phyloP scores from a whole-genome alignment of 805 yeast species.

The Candida adriatica region DNA sequence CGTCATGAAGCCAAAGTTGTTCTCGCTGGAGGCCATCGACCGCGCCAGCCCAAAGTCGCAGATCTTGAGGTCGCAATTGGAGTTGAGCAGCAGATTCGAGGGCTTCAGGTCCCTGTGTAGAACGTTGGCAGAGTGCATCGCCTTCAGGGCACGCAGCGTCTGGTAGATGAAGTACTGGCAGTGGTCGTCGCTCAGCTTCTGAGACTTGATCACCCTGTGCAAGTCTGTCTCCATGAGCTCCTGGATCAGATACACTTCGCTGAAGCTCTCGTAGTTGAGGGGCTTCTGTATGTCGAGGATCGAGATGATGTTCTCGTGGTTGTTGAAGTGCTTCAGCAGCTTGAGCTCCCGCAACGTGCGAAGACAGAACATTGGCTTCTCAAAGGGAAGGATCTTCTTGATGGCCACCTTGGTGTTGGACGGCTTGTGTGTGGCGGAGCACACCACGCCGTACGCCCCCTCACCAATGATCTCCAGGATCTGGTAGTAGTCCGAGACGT shows the following conservation, averaged over 20 bases:
- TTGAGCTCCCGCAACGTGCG: constrained; percentile 68
- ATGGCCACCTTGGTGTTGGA: constrained; percentile 64
- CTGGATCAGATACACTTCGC: constrained; percentile 69
- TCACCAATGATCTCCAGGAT: constrained; percentile 61
- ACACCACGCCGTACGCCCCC: constrained; percentile 80
- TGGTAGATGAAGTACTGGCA: constrained; percentile 67
- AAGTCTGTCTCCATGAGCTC: constrained; percentile 76
- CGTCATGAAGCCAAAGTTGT: constrained; percentile 51
- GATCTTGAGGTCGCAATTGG: constrained; percentile 67
- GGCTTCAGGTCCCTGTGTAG: constrained; percentile 77
- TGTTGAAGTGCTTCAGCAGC: constrained; percentile 52
- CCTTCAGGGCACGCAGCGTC: constrained; percentile 60
- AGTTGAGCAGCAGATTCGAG: constrained; percentile 57
- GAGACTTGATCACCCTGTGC: constrained; percentile 53
- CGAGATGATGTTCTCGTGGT: constrained; percentile 67
- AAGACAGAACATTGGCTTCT: constrained; percentile 55
- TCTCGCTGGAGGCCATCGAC: constrained; percentile 41
- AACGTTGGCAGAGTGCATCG: constrained; percentile 65
- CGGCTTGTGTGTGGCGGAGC: constrained; percentile 58
- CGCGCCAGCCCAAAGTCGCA: constrained; percentile 78
- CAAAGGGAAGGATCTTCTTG: constrained; percentile 69
- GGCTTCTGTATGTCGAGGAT: constrained; percentile 66
- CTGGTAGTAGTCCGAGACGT: constrained; percentile 55
- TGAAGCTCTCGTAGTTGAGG: constrained; percentile 45
- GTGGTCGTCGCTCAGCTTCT: constrained; percentile 56